Base-by-base conservation (phyloP, 2,329 filamentous ascomycete genomes). In the Bisporella sp. region DNA sequence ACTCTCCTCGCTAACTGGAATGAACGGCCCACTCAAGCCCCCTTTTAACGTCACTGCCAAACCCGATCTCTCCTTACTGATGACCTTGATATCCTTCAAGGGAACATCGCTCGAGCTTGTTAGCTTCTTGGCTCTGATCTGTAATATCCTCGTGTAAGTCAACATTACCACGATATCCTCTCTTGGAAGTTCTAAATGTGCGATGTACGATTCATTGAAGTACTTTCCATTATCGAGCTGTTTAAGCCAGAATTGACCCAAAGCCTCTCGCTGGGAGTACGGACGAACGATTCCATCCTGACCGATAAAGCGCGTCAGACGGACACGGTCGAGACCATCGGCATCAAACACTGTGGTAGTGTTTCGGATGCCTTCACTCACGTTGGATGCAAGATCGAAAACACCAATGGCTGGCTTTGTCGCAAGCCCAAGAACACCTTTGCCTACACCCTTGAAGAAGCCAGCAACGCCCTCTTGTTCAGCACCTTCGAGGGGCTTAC, bases 181-280 rank as follows among this genome's bases (percentile, higher is more conserved):
- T 54, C 84, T 82, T 8, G 89, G 87, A 30, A 99, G 79, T 69
- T 99, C 92, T 4, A 99, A 76, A 66, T 99, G 95, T 4, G 91
- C 95, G 67, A 99, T 93, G 72, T 99, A 99, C 65, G 89, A 81
- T 69, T 99, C 93, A 70, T 95, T 86, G 78, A 99, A 99, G 75
- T 92, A 97, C 68, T 91, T 93, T 54, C 93, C 93, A 57, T 96
- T 93, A 70, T 99, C 93, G 8, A 95, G 83, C 52, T 96, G 95
- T 76, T 99, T 99, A 57, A 99, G 83, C 95, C 93, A 99, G 74
- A 89, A 96, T 68, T 99, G 93, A 1, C 93, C 93, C 3, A 99
- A 82, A 0, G 93, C 91, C 73, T 99, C 93, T 44, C 93, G 88
- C 65, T 95, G 88, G 50, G 85, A 91, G 74, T 96, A 99, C 0